These are phyloP conservation scores for Penicillium sp. DNA, from an alignment of 2,329 filamentous ascomycete species.

Conservation along the genomic window DNA sequence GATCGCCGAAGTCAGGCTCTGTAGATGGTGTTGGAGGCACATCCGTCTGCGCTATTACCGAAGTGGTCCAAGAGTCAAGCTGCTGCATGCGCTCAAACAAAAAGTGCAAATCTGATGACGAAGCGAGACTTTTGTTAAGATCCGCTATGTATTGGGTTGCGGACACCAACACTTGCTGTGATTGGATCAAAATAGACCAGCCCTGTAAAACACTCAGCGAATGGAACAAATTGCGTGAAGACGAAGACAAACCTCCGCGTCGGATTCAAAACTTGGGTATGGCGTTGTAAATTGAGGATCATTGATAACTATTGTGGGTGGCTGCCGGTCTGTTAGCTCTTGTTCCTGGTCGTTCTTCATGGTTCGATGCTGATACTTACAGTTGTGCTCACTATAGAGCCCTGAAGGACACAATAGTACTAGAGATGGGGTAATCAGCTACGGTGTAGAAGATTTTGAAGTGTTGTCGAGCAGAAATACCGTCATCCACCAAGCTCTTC, in stretches of 20 bases:
- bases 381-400: constrained; percentile 41
- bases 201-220: constrained; percentile 26
- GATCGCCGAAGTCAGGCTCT: constrained; percentile 21
- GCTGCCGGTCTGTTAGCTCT: constrained; percentile 23
- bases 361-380: constrained; percentile 20
- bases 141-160: constrained; percentile 39
- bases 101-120: constrained; percentile 31
- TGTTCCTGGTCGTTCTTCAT: not conserved
- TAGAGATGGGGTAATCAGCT: constrained; percentile 12
- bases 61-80: constrained; percentile 37
- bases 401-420: constrained; percentile 43
- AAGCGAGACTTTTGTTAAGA: constrained; percentile 34
- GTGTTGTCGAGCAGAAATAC: constrained; percentile 21
- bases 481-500: constrained; percentile 46
- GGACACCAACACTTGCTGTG: constrained; percentile 39
- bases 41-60: constrained; percentile 31
- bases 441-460: not conserved
- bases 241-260: constrained; percentile 33
- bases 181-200: constrained; percentile 40
- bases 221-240: not conserved
- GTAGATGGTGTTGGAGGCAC: constrained; percentile 22
- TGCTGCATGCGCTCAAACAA: constrained; percentile 40
- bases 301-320: constrained; percentile 39
- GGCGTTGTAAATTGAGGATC: constrained; percentile 41
- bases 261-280: constrained; percentile 36